Base-by-base conservation (phyloP, 2,329 filamentous ascomycete genomes). In the Xylaria hypoxylon region DNA sequence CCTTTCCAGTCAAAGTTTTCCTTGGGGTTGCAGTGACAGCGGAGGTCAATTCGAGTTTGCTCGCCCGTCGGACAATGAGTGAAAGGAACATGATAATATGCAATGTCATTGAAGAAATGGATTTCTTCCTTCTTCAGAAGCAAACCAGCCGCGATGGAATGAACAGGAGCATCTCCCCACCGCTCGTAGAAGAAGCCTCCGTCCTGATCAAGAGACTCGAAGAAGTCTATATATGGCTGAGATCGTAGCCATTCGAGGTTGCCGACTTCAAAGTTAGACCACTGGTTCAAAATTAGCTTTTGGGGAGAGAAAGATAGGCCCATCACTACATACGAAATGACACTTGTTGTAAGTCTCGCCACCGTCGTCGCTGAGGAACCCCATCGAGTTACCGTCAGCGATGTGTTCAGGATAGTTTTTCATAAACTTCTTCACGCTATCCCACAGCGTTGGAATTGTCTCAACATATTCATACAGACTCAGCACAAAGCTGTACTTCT, bases 1-100 rank as follows among this genome's bases (percentile, higher is more conserved):
- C 92, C 92, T 81, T 97, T 97, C 96, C 96, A 99, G 81, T 99
- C 96, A 85, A 99, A 99, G 84, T 99, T 99, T 67, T 98, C 92
- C 76, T 91, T 90, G 7, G 96, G 95, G 77, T 99, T 94, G 83
- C 96, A 99, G 80, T 94, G 91, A 80, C 96, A 99, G 78, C 92
- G 94, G 72, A 95, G 88, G 72, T 97, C 91, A 62, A 94, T 80
- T 71, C 94, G 89, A 60, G 87, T 89, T 81, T 97, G 87, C 81
- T 98, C 93, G 61, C 91, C 92, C 0, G 94, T 97, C 2, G 96
- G 96, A 80, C 96, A 99, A 81, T 99, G 96, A 4, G 94, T 98
- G 79, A 99, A 99, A 24, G 96, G 96, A 26, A 97, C 92, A 78
- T 99, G 96, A 81, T 94, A 97, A 82, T 99, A 99, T 66, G 93